These are phyloP conservation scores for Salvia sclarea DNA, from an alignment of 305 asterid genomes.

Conservation along the genomic window DNA sequence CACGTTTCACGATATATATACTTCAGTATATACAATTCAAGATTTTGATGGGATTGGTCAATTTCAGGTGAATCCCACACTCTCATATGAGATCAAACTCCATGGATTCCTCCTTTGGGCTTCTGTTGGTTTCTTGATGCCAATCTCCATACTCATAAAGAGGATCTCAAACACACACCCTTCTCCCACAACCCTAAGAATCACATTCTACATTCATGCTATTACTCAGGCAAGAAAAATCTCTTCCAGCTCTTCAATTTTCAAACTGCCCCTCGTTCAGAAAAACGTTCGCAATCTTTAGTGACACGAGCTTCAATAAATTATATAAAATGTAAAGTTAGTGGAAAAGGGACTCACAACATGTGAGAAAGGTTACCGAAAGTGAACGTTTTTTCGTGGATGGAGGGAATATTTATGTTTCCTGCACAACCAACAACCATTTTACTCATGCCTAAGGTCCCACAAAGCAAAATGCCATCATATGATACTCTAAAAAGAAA, in stretches of 20 bases:
- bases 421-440: too few relatives aligned
- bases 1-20: too few relatives aligned
- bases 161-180: slow-evolving; percentile 51
- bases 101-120: slow-evolving; percentile 84
- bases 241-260: background rate
- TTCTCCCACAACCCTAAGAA: slow-evolving; percentile 42
- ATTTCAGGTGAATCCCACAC: slow-evolving; percentile 44
- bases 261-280: background rate
- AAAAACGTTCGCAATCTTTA: too few relatives aligned
- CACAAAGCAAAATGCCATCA: background rate
- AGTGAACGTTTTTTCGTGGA: too few relatives aligned
- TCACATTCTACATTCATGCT: slow-evolving; percentile 59
- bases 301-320: too few relatives aligned
- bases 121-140: slow-evolving; percentile 74
- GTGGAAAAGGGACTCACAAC: too few relatives aligned
- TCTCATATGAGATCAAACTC: slow-evolving; percentile 54
- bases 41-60: background rate
- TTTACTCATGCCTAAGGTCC: background rate
- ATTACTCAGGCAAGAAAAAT: slow-evolving; percentile 49
- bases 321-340: too few relatives aligned
- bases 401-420: too few relatives aligned
- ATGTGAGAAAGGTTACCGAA: too few relatives aligned
- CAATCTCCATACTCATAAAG: slow-evolving; percentile 56
- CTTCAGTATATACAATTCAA: too few relatives aligned
- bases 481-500: too few relatives aligned